Evolutionary conservation across 2,329 filamentous ascomycete genomes (phyloP).

Genomic region (Xylariaceae sp.): DNA sequence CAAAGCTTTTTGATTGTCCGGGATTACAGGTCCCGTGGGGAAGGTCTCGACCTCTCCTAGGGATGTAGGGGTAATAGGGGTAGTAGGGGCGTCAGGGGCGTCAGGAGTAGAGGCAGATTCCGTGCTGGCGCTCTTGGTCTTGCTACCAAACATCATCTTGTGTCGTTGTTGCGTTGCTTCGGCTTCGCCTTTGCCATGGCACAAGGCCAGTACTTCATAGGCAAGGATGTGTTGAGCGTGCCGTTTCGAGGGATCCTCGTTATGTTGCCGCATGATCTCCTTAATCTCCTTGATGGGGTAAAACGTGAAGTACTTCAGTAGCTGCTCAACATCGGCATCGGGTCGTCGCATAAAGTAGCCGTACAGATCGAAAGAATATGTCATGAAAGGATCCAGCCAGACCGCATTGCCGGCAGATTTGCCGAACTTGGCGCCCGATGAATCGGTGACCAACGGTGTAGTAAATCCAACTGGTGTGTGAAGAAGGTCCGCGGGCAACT

Average conservation of each 20-base stretch:
- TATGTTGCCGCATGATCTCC: slow-evolving; percentile 62
- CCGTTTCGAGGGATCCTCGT: slow-evolving; percentile 61
- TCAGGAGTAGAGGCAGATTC: no score
- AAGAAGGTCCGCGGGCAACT: slow-evolving; percentile 39
- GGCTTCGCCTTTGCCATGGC: slow-evolving; percentile 66
- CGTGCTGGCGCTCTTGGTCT: no score
- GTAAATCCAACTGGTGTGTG: slow-evolving; percentile 77
- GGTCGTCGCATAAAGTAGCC: slow-evolving; percentile 80
- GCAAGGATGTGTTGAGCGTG: slow-evolving; percentile 80
- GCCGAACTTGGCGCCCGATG: slow-evolving; percentile 83
- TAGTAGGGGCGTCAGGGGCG: background rate
- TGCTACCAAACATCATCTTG: slow-evolving; percentile 42
- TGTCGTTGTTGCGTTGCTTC: slow-evolving; percentile 55
- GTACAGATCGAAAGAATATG: slow-evolving; percentile 80
- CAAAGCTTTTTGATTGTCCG: slow-evolving; percentile 43
- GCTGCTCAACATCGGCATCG: slow-evolving; percentile 73
- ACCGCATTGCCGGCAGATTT: slow-evolving; percentile 92
- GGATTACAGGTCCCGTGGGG: slow-evolving; percentile 19
- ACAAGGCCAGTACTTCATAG: slow-evolving; percentile 71
- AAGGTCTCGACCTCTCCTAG: slow-evolving; percentile 17
- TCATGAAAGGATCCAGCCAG: slow-evolving; percentile 82
- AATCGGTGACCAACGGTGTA: slow-evolving; percentile 80
- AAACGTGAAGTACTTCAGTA: slow-evolving; percentile 89
- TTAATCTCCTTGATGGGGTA: slow-evolving; percentile 66
- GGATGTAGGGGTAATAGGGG: background rate